Evolutionary conservation across 1,284 basidiomycete species (phyloP).

Genomic region (Naganishia liquefaciens): DNA sequence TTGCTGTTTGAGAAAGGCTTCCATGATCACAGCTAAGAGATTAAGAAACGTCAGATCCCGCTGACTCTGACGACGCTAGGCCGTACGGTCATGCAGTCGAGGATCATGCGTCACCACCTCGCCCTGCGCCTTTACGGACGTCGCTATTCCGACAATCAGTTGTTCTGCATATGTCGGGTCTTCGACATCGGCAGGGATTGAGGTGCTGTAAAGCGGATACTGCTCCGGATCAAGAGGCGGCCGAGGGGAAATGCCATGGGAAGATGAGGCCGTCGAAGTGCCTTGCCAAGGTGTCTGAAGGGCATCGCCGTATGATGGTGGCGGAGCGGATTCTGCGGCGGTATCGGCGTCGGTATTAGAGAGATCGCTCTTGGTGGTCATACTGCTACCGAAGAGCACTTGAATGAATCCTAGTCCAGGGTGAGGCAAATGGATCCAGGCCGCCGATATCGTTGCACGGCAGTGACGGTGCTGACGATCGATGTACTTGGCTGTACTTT

Average conservation of each 20-base stretch:
- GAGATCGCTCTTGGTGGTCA: neutral
- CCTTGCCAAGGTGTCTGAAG: slow-evolving; percentile 15
- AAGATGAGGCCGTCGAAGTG: neutral
- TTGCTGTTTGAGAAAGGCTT: slow-evolving; percentile 25
- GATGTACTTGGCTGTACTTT: neutral
- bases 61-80: neutral
- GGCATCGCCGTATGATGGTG: slow-evolving; percentile 21
- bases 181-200: slow-evolving; percentile 5
- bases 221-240: slow-evolving; percentile 13
- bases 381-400: neutral
- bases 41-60: neutral
- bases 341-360: neutral
- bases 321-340: neutral
- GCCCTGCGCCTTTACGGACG: neutral
- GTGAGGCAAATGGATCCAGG: no score
- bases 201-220: slow-evolving; percentile 12
- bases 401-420: no score
- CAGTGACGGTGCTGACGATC: no score
- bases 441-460: no score
- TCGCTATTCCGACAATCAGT: slow-evolving; percentile 10
- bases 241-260: neutral
- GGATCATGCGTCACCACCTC: slow-evolving; percentile 2
- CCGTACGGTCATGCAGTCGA: slow-evolving; percentile 5
- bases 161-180: slow-evolving; percentile 10
- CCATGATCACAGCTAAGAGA: neutral